Conservation (phyloP, 1,139 yeast species). For the Geotrichum aggregatum region DNA sequence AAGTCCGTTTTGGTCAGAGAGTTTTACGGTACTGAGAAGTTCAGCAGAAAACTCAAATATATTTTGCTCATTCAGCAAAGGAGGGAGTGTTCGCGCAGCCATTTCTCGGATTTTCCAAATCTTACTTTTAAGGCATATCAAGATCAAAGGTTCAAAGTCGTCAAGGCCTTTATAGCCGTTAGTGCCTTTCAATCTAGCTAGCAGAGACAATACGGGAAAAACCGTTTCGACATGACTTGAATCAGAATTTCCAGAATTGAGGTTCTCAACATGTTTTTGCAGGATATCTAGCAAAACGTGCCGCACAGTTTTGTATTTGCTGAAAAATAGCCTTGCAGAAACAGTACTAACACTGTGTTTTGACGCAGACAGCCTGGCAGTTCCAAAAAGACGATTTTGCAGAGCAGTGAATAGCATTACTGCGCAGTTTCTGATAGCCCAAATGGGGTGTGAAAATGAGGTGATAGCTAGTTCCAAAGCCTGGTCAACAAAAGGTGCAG, state of each 20-base stretch:
- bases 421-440: slow-evolving; percentile 91
- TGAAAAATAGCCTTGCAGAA: slow-evolving; percentile 65
- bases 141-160: slow-evolving; percentile 48
- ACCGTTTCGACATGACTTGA: slow-evolving; percentile 48
- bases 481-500: slow-evolving; percentile 51
- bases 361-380: slow-evolving; percentile 40
- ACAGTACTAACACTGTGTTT: slow-evolving; percentile 39
- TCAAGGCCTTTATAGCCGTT: slow-evolving; percentile 51
- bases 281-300: slow-evolving; percentile 48
- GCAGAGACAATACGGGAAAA: slow-evolving; percentile 69
- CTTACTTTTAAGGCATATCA: slow-evolving; percentile 47
- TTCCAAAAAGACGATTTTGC: slow-evolving; percentile 74
- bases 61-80: slow-evolving; percentile 43
- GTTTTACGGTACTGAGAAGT: slow-evolving; percentile 22
- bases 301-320: slow-evolving; percentile 53
- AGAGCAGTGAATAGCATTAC: slow-evolving; percentile 87
- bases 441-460: slow-evolving; percentile 59
- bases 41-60: slow-evolving; percentile 29
- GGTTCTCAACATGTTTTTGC: slow-evolving; percentile 37
- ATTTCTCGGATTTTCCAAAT: slow-evolving; percentile 84
- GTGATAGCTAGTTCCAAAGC: slow-evolving; percentile 59
- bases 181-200: slow-evolving; percentile 63
- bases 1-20: slow-evolving; percentile 42
- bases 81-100: slow-evolving; percentile 67
- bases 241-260: slow-evolving; percentile 22